phyloP scores from a whole-genome alignment of 495 filamentous ascomycete genomes.

The Articulospora tetracladia region DNA sequence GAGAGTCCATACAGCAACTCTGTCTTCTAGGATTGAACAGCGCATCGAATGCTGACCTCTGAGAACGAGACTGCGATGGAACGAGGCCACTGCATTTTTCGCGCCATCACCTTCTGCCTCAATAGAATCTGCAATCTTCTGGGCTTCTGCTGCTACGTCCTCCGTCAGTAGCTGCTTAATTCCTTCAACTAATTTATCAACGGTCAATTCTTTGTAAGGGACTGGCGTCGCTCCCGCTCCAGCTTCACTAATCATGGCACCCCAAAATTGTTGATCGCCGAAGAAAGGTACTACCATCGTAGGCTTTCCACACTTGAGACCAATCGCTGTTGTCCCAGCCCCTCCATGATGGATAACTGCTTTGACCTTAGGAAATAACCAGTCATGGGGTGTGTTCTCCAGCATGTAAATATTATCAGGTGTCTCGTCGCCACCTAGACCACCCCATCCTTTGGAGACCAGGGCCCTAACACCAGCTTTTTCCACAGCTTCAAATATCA shows the following conservation, averaged over 20 bases:
- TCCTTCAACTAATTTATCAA: slow-evolving; percentile 60
- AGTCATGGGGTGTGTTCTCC: slow-evolving; percentile 65
- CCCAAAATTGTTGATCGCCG: slow-evolving; percentile 81
- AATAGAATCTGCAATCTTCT: slow-evolving; percentile 58
- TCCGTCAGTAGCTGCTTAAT: slow-evolving; percentile 62
- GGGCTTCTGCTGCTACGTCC: slow-evolving; percentile 51
- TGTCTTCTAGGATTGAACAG: slow-evolving; percentile 61
- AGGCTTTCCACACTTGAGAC: slow-evolving; percentile 58
- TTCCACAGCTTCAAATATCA: slow-evolving; percentile 60
- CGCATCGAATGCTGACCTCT: slow-evolving; percentile 56
- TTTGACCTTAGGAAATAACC: slow-evolving; percentile 57
- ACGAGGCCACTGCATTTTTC: slow-evolving; percentile 63
- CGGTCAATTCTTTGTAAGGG: slow-evolving; percentile 66
- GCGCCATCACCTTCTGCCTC: slow-evolving; percentile 70
- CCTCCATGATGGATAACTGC: slow-evolving; percentile 37
- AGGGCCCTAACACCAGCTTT: slow-evolving; percentile 56
- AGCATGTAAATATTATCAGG: slow-evolving; percentile 60
- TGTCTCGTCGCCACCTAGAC: slow-evolving; percentile 51
- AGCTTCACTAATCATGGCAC: slow-evolving; percentile 60
- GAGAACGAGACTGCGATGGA: slow-evolving; percentile 61
- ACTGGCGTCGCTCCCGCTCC: slow-evolving; percentile 67
- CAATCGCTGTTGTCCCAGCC: slow-evolving; percentile 63
- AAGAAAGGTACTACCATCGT: slow-evolving; percentile 69
- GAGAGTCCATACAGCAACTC: slow-evolving; percentile 64
- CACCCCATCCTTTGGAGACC: slow-evolving; percentile 66